Percentiles rank a stretch among this genome's conserved stretches.
phyloP scores from a whole-genome alignment of 495 filamentous ascomycete genomes.

The Jackrogersella minutella region DNA sequence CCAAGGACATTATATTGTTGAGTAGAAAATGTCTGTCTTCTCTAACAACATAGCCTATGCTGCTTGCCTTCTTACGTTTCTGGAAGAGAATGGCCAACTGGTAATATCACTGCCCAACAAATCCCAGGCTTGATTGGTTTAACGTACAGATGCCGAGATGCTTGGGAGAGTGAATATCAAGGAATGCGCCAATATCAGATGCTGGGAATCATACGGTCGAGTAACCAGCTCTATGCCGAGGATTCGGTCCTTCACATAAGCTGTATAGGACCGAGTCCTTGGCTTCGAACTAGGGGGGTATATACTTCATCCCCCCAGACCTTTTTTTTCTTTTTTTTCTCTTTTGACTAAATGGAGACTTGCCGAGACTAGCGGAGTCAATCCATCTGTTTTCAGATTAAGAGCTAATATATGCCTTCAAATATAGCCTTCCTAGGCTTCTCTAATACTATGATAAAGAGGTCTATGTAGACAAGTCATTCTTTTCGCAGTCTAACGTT shows the following conservation, averaged over 20 bases:
- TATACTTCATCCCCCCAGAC: no score
- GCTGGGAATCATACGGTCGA: no score
- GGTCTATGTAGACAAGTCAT: not conserved
- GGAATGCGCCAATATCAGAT: not conserved
- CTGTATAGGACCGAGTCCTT: not conserved
- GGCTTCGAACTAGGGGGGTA: not conserved
- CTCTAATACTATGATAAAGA: no score
- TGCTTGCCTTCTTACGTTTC: constrained; percentile 11
- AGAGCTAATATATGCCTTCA: no score
- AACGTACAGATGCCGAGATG: not conserved
- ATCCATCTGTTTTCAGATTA: no score
- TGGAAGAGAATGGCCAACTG: not conserved
- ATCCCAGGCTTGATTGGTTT: not conserved
- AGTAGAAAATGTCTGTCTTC: not conserved
- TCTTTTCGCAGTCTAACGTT: not conserved
- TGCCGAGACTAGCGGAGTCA: no score
- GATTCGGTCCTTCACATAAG: no score
- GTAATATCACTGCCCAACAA: not conserved
- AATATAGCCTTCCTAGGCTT: no score
- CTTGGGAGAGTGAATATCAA: not conserved
- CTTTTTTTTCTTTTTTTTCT: no score
- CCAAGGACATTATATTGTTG: not conserved
- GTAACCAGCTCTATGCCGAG: no score
- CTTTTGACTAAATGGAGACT: no score
- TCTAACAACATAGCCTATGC: not conserved